Percentiles rank a stretch among this genome's conserved stretches.
Conservation (phyloP, 805 yeast species). For the Pichia cabralensis region DNA sequence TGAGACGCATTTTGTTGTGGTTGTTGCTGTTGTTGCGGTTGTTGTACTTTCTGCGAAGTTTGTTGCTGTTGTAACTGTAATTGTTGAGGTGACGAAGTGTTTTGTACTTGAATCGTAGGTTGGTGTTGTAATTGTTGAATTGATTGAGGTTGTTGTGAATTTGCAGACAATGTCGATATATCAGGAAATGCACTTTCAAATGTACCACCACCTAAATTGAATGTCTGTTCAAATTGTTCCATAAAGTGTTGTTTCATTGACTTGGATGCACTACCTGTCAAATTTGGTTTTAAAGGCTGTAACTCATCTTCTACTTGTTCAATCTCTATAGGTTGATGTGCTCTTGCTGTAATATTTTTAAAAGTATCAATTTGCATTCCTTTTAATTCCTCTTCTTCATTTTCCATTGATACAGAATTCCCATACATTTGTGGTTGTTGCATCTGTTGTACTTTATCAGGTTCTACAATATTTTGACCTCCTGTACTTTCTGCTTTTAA, state of each 20-base stretch:
- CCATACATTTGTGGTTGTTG: slow-evolving; percentile 4
- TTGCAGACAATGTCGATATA: slow-evolving; percentile 9
- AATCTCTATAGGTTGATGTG: slow-evolving; percentile 2
- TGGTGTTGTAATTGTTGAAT: too few relatives aligned
- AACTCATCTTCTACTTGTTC: slow-evolving; percentile 6
- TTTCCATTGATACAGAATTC: slow-evolving; percentile 28
- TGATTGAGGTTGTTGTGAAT: too few relatives aligned
- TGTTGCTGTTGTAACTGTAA: neutral
- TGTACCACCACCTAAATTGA: slow-evolving; percentile 3
- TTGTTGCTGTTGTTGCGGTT: neutral
- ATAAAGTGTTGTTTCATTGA: slow-evolving; percentile 27
- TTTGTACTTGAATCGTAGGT: too few relatives aligned
- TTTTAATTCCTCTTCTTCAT: slow-evolving; percentile 60
- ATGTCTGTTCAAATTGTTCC: slow-evolving; percentile 14
- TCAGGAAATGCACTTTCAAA: slow-evolving; percentile 2
- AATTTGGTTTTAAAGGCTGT: slow-evolving; percentile 36
- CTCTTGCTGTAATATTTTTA: slow-evolving; percentile 10
- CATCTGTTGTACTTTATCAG: neutral
- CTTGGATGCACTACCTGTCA: slow-evolving; percentile 48
- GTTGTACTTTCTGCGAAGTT: neutral
- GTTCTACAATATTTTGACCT: neutral
- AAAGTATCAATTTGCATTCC: slow-evolving; percentile 11
- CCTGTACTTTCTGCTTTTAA: slow-evolving; percentile 24
- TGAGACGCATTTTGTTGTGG: neutral
- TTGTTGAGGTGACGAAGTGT: neutral